phyloP scores from a whole-genome alignment of 2,329 filamentous ascomycete genomes.

The Passalora sequoiae region DNA sequence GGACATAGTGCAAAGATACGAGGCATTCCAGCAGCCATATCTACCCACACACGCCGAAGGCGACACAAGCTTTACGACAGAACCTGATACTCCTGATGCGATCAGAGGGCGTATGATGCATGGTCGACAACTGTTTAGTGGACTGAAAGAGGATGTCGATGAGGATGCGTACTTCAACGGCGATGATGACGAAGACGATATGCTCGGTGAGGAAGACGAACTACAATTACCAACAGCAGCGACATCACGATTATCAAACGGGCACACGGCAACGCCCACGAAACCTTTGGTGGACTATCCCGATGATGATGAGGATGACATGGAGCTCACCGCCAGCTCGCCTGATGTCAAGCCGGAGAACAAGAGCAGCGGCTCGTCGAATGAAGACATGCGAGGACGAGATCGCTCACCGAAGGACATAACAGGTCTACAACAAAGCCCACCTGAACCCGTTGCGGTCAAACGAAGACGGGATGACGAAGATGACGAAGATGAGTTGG shows the following conservation, averaged over 20 bases:
- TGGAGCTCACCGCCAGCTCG: slow-evolving; percentile 51
- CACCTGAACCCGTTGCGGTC: slow-evolving; percentile 51
- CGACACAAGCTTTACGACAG: slow-evolving; percentile 62
- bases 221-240: slow-evolving; percentile 27
- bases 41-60: slow-evolving; percentile 48
- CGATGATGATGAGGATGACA: slow-evolving; percentile 67
- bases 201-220: slow-evolving; percentile 36
- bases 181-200: slow-evolving; percentile 79
- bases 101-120: slow-evolving; percentile 42
- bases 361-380: slow-evolving; percentile 26
- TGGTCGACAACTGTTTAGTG: slow-evolving; percentile 55
- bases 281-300: slow-evolving; percentile 86
- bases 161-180: slow-evolving; percentile 94
- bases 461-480: slow-evolving; percentile 89
- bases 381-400: slow-evolving; percentile 18
- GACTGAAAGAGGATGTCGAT: slow-evolving; percentile 74
- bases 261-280: slow-evolving; percentile 50
- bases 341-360: slow-evolving; percentile 36
- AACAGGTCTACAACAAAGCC: slow-evolving; percentile 6
- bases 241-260: slow-evolving; percentile 49
- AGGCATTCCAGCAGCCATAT: slow-evolving; percentile 60
- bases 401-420: slow-evolving; percentile 24
- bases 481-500: slow-evolving; percentile 86
- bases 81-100: slow-evolving; percentile 51
- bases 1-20: slow-evolving; percentile 68